Evolutionary conservation across 257 asterid species (phyloP), one percentile per base, ranked within the genome.

Genomic region (Gentiana straminea): DNA sequence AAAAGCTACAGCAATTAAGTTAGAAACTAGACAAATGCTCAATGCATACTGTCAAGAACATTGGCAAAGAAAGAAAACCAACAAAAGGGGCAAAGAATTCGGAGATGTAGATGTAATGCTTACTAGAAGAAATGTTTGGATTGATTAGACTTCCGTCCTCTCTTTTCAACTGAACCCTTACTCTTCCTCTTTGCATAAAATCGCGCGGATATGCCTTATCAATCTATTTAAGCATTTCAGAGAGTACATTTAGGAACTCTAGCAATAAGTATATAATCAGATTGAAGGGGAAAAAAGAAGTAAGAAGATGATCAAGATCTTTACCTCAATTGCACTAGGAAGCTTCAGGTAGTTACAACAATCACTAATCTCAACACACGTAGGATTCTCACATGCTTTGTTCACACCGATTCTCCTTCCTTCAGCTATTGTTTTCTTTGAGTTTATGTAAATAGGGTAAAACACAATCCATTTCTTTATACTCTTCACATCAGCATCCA

Each of bases 181-280:
- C 95, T 71, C 98, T 83, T 71, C 98, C 98, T 57, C 87, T 72
- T 83, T 91, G 94, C 95, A 88, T 84, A 76, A 83, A 91, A 81
- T 91, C 97, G 59, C 98, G 80, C 0, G 97, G 98, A 75, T 91
- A 91, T 8, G 96, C 95, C 87, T 91, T 91, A 57, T 87, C 98
- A 13, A 68, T 71, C 97, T 91, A 67, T 39, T 9, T 48, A 55
- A 34, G 49, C 24, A 24, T 24, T 24, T 45, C 12, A 49, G 47
- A 15, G 46, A 45, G 24, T 24, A 39, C 61, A 33, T 33, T 7
- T 57, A 13, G 46, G 39, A 10, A 39, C 44, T 5, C 35, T 12
- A 34, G 36, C 33, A 3, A 12, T 37, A 41, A 24, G 51, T 32
- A 43, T 32, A 49, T 3, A 46, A 7, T 39, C 13, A 32, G 36